Evolutionary conservation across 345 rosid species (phyloP), one percentile per base, ranked within the genome.

Genomic region (Citrus unshiu): DNA sequence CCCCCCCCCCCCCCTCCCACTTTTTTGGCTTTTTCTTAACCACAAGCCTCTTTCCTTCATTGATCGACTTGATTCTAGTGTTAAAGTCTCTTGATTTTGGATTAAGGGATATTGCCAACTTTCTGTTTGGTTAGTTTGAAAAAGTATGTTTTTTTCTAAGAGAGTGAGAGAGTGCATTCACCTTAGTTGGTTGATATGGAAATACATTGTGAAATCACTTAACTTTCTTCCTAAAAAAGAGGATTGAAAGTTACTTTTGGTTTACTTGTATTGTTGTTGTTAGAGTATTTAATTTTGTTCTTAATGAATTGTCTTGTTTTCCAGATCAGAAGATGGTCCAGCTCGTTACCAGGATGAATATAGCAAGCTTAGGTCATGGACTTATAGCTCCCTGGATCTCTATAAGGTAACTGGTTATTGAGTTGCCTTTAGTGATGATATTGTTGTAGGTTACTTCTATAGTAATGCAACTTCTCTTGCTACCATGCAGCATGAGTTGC

Each of bases 281-380:
- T 68, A n/a, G 12, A 37, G n/a, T 25, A 6, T 43, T 14, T 10
- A n/a, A 7, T 10, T 68, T 68, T 58, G 24, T 60, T 70, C 59
- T 56, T 63, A 12, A 64, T 72, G 70, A 34, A 24, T 74, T 22
- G 29, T 16, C 22, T 79, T 27, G 71, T 21, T 67, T 79, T 57
- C 9, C 82, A 92, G 97, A 78, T 86, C 94, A 76, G 97, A 89
- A 73, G 90, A 89, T 81, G 87, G 85, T 68, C 93, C 93, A 2
- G 87, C 84, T 21, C 79, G 85, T 32, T 96, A 91, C 85, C 88
- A 87, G 76, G 92, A 96, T 5, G 88, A 89, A 74, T 96, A 96
- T 79, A 87, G 89, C 83, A 94, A 90, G 78, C 89, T 96, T 58
- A 89, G 99, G 88, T 85, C 95, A 2, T 94, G 99, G 98, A 83